These are phyloP conservation scores for Ascoidea rubescens DNA, from an alignment of 805 yeast species.

Conservation along the genomic window DNA sequence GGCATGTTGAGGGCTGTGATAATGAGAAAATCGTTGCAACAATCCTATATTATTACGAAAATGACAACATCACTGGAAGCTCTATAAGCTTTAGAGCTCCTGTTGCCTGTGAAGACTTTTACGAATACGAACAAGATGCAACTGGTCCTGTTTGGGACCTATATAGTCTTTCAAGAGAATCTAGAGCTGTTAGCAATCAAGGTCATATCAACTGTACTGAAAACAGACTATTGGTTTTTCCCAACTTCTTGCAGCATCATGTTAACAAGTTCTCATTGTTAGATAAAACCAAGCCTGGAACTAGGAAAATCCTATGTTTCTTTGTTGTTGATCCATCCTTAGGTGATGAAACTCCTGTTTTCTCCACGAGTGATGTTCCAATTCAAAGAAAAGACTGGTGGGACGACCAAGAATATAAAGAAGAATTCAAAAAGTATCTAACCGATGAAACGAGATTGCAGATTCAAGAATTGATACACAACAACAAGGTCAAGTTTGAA, in stretches of 20 bases:
- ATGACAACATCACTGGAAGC: slow-evolving; percentile 24
- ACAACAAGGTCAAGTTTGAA: background rate
- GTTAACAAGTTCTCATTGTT: slow-evolving; percentile 24
- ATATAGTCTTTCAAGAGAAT: slow-evolving; percentile 21
- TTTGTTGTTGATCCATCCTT: slow-evolving; percentile 23
- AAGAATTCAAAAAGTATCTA: slow-evolving; percentile 1
- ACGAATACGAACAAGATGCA: slow-evolving; percentile 23
- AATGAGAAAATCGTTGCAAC: slow-evolving; percentile 30
- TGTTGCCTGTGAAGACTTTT: slow-evolving; percentile 15
- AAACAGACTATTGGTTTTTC: slow-evolving; percentile 22
- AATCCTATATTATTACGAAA: slow-evolving; percentile 21
- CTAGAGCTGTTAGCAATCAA: slow-evolving; percentile 12
- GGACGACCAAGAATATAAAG: slow-evolving; percentile 9
- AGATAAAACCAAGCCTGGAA: slow-evolving; percentile 23
- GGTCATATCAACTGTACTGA: slow-evolving; percentile 18
- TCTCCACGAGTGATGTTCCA: slow-evolving; percentile 21
- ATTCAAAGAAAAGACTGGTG: slow-evolving; percentile 26
- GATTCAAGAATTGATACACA: background rate
- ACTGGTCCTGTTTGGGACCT: slow-evolving; percentile 13
- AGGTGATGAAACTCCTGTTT: slow-evolving; percentile 14
- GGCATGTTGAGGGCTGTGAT: slow-evolving; percentile 29
- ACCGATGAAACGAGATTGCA: background rate
- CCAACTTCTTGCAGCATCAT: slow-evolving; percentile 25
- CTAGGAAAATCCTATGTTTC: slow-evolving; percentile 25
- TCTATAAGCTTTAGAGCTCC: slow-evolving; percentile 18